Percentiles rank a stretch among this genome's conserved stretches.
phyloP scores from a whole-genome alignment of 345 rosid species.

The Salix caprea region DNA sequence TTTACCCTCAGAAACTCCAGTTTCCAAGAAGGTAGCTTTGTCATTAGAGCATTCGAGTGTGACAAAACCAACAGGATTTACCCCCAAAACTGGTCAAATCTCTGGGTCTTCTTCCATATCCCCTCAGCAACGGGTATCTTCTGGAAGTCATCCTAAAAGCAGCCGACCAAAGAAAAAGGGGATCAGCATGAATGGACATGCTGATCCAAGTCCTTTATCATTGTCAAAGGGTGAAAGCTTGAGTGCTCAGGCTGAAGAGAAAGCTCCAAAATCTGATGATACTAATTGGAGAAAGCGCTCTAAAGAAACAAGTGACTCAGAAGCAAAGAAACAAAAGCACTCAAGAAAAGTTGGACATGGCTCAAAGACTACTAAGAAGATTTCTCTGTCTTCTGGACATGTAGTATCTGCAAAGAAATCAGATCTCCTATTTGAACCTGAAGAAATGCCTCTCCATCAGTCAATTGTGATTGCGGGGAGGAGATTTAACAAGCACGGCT shows the following conservation, averaged over 20 bases:
- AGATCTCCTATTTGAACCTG: slow-evolving; percentile 13
- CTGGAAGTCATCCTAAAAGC: slow-evolving; percentile 29
- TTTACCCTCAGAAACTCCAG: slow-evolving; percentile 23
- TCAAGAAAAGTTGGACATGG: slow-evolving; percentile 19
- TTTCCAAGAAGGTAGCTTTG: slow-evolving; percentile 32
- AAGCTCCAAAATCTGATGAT: slow-evolving; percentile 16
- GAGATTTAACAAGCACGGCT: slow-evolving; percentile 15
- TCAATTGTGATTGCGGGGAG: slow-evolving; percentile 14
- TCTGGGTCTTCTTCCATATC: slow-evolving; percentile 16
- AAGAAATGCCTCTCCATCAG: slow-evolving; percentile 20
- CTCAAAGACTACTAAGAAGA: slow-evolving; percentile 19
- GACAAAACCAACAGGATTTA: neutral
- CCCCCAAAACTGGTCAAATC: neutral
- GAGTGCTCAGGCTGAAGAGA: slow-evolving; percentile 13
- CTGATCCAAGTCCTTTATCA: slow-evolving; percentile 30
- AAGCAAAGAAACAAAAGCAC: slow-evolving; percentile 25
- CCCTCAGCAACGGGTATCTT: slow-evolving; percentile 8
- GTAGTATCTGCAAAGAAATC: slow-evolving; percentile 24
- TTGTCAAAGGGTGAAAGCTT: slow-evolving; percentile 15
- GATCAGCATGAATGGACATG: slow-evolving; percentile 26
- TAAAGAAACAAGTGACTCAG: slow-evolving; percentile 26
- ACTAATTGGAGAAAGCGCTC: slow-evolving; percentile 8
- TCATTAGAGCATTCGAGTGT: slow-evolving; percentile 2
- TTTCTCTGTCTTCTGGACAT: slow-evolving; percentile 4
- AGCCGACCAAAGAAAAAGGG: slow-evolving; percentile 30